Percentiles rank a stretch among this genome's conserved stretches.
Conservation (phyloP, 2,329 filamentous ascomycete species). For the Paecilomyces formosus region DNA sequence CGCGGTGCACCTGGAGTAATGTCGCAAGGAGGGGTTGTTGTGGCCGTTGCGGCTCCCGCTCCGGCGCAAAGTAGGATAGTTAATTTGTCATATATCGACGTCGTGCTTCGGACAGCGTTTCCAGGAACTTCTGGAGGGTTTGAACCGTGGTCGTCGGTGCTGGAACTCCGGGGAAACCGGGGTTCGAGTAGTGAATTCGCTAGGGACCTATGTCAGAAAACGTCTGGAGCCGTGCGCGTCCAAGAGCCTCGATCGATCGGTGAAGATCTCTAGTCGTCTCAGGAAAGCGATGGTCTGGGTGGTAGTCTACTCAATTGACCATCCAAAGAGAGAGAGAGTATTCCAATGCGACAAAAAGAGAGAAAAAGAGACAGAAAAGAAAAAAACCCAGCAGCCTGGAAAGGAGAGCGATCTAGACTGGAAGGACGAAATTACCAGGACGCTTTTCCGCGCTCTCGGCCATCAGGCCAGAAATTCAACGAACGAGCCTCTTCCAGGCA, state of each 20-base stretch:
- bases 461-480: background rate
- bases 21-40: background rate
- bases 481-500: background rate
- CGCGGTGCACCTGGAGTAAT: background rate
- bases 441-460: background rate
- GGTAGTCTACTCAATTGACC: background rate
- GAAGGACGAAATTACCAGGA: background rate
- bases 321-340: too few relatives aligned
- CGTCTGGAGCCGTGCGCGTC: background rate
- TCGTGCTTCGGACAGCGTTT: background rate
- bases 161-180: background rate
- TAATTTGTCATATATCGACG: background rate
- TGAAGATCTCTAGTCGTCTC: background rate
- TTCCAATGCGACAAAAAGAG: background rate
- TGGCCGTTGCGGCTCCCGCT: background rate
- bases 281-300: background rate
- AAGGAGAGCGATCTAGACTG: background rate
- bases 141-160: background rate
- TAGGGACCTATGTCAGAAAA: background rate
- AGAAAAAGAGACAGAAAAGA: background rate
- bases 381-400: background rate
- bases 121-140: background rate
- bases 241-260: background rate
- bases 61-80: background rate
- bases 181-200: background rate